Conservation (phyloP, 257 asterid genomes). For the Penstemon newberryi region DNA sequence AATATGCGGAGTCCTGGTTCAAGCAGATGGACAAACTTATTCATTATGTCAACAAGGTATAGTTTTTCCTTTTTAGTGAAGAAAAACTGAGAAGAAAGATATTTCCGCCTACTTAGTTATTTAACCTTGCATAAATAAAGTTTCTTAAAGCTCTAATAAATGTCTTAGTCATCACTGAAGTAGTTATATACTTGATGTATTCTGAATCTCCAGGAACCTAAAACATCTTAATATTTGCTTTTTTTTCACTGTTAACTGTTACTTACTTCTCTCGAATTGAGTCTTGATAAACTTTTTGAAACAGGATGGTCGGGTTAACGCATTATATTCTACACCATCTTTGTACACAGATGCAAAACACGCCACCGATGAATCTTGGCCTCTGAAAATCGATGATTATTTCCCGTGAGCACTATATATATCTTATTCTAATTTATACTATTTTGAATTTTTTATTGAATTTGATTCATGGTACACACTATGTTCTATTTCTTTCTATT, state of each 20-base stretch:
- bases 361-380: constrained; percentile 64
- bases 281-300: constrained; percentile 27
- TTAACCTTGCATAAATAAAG: not conserved
- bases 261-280: not conserved
- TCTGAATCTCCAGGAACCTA: not conserved
- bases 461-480: constrained; percentile 6
- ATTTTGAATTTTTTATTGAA: not conserved
- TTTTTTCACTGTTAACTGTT: not conserved
- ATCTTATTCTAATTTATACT: constrained; percentile 17
- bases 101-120: not conserved
- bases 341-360: constrained; percentile 75
- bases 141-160: not conserved
- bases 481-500: constrained; percentile 12
- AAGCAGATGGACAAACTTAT: constrained; percentile 92
- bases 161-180: not conserved
- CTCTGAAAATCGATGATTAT: constrained; percentile 76
- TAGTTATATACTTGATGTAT: not conserved
- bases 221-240: not conserved
- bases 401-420: constrained; percentile 64
- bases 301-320: constrained; percentile 90
- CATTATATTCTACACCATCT: constrained; percentile 86
- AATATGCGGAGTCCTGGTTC: constrained; percentile 89
- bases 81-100: not conserved
- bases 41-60: constrained; percentile 81
- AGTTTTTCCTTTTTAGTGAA: constrained; percentile 4